Conservation (phyloP, 2,329 filamentous ascomycete species). For the Xylariales sp. region DNA sequence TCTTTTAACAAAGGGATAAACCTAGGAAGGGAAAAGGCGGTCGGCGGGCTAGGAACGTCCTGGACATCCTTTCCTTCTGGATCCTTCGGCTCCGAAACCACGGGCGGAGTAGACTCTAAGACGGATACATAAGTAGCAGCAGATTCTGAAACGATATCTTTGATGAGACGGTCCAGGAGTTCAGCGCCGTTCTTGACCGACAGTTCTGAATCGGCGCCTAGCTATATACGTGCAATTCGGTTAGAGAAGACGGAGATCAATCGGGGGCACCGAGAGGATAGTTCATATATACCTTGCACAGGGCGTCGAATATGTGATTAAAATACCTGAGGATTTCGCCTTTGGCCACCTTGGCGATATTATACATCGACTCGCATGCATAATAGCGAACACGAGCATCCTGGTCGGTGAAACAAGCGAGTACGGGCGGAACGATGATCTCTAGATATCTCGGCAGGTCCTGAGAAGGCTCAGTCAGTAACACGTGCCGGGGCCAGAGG, state of each 20-base stretch:
- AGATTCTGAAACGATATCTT: conserved; percentile 95
- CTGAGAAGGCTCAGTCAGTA: conserved; percentile 57
- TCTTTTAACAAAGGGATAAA: conserved; percentile 96
- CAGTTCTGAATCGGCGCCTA: conserved; percentile 93
- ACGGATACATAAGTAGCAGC: conserved; percentile 95
- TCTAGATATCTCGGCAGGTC: conserved; percentile 92
- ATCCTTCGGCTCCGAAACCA: conserved; percentile 61
- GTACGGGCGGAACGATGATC: conserved; percentile 93
- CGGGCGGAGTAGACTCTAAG: conserved; percentile 67
- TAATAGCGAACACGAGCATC: conserved; percentile 98
- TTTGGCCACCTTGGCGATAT: conserved; percentile 99
- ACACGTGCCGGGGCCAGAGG: conserved; percentile 17
- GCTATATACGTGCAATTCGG: conserved; percentile 59
- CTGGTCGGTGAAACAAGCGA: conserved; percentile 97
- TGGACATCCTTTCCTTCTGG: conserved; percentile 50
- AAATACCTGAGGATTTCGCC: conserved; percentile 97
- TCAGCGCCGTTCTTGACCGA: conserved; percentile 99
- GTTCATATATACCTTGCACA: conserved; percentile 79
- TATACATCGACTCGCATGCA: conserved; percentile 99
- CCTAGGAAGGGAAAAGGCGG: conserved; percentile 87
- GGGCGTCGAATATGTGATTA: conserved; percentile 96
- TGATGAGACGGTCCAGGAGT: conserved; percentile 91
- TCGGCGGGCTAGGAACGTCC: conserved; percentile 68
- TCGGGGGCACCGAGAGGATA: neutral
- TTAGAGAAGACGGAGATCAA: conserved; percentile 11